phyloP scores from a whole-genome alignment of 2,329 filamentous ascomycete species.

The Periconia sp. region DNA sequence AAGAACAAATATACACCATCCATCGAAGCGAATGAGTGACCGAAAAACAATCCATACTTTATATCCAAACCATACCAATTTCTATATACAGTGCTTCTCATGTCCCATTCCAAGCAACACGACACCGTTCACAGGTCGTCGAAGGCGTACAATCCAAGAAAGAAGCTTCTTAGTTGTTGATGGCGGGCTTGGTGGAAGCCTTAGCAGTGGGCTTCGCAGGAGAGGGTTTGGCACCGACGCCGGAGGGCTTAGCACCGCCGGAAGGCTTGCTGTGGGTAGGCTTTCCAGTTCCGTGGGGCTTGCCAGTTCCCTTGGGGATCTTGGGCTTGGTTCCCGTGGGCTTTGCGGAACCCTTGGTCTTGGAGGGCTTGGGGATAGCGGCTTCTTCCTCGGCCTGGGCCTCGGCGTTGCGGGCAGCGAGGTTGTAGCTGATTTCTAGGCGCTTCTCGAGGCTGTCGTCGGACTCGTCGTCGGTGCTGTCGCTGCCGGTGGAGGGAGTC shows the following conservation, averaged over 20 bases:
- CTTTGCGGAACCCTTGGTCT: not conserved
- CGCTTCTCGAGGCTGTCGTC: not conserved
- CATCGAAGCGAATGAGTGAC: no score
- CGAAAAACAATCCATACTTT: no score
- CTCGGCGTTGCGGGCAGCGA: constrained; percentile 2
- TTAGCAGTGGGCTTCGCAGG: no score
- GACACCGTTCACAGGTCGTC: no score
- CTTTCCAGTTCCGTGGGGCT: not conserved
- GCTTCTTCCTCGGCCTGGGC: not conserved
- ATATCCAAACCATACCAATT: no score
- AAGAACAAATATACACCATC: no score
- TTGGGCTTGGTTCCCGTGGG: not conserved
- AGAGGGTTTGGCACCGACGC: not conserved
- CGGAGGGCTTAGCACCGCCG: not conserved
- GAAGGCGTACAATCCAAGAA: no score
- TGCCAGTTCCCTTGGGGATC: not conserved
- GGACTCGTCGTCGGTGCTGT: not conserved
- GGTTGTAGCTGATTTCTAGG: constrained; percentile 10
- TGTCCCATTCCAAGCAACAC: no score
- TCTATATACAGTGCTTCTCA: no score
- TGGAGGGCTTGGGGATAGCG: not conserved
- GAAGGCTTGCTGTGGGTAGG: not conserved
- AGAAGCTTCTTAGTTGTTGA: no score
- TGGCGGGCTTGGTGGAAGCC: no score
- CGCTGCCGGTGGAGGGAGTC: not conserved